These are phyloP conservation scores for Penicillium diatomitis DNA, from an alignment of 495 filamentous ascomycete genomes.

Conservation along the genomic window DNA sequence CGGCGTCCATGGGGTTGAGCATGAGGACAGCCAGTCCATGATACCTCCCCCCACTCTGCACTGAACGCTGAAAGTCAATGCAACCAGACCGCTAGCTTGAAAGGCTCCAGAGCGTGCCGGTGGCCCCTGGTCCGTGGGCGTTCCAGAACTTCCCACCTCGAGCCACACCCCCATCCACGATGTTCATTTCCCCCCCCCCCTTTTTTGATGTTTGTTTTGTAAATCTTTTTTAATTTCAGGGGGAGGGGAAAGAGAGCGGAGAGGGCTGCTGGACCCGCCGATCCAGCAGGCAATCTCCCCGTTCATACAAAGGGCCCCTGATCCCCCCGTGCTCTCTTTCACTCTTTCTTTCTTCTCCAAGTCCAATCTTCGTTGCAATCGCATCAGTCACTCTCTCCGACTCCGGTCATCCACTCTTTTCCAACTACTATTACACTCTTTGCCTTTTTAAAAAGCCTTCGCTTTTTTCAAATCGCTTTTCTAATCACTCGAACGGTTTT, in stretches of 20 bases:
- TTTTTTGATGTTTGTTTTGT: too few species aligned
- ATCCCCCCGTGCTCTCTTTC: slow-evolving; percentile 18
- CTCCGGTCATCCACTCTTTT: slow-evolving; percentile 51
- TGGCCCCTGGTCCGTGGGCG: too few species aligned
- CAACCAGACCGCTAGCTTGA: too few species aligned
- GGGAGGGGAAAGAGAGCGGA: background rate
- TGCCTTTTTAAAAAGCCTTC: slow-evolving; percentile 16
- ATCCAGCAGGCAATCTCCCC: slow-evolving; percentile 36
- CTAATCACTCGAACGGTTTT: slow-evolving; percentile 31
- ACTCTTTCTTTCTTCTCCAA: slow-evolving; percentile 30
- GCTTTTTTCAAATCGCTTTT: slow-evolving; percentile 16
- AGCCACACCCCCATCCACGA: background rate
- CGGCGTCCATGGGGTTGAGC: too few species aligned
- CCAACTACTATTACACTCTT: slow-evolving; percentile 42
- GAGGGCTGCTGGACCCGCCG: slow-evolving; percentile 8
- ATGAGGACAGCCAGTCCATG: too few species aligned
- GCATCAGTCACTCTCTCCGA: slow-evolving; percentile 34
- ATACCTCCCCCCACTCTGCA: too few species aligned
- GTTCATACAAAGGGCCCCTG: slow-evolving; percentile 34
- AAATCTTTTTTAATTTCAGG: too few species aligned
- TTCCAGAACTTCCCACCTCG: background rate
- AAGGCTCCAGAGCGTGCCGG: too few species aligned
- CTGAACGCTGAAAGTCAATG: too few species aligned
- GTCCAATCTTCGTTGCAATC: slow-evolving; percentile 30
- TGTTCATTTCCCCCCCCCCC: slow-evolving; percentile 1